A percentile compares a stretch with the other conserved stretches of the same genome.
Conservation (phyloP, 257 asterid species). For the Perilla frutescens region DNA sequence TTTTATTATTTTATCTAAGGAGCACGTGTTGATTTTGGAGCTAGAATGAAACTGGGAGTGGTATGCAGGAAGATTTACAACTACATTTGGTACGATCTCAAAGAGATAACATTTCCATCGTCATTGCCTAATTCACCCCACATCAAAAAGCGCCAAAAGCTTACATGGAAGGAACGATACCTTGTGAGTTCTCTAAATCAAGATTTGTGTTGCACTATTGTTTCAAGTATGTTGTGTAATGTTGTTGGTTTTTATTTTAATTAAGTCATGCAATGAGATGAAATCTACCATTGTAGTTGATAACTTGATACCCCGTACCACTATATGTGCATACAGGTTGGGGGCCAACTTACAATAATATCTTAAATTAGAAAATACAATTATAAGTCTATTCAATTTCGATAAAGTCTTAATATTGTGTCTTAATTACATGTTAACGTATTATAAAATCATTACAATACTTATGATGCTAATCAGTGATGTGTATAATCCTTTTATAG, state of each 20-base stretch:
- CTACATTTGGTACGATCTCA: constrained; percentile 83
- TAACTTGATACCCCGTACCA: no score
- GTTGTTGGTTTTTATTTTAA: not conserved
- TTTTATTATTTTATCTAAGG: constrained; percentile 22
- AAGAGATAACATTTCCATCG: constrained; percentile 90
- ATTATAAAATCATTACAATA: no score
- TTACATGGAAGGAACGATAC: constrained; percentile 73
- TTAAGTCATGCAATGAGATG: not conserved
- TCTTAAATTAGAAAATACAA: no score
- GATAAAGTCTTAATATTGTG: no score
- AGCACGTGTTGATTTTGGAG: constrained; percentile 1
- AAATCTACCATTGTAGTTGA: no score
- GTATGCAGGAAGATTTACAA: constrained; percentile 65
- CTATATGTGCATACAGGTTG: no score
- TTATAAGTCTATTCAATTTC: no score
- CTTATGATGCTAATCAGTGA: not conserved
- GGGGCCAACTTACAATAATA: no score
- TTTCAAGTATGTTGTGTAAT: constrained; percentile 1
- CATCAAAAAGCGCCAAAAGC: constrained; percentile 59
- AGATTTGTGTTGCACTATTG: not conserved
- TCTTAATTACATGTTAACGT: no score
- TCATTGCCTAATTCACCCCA: constrained; percentile 93
- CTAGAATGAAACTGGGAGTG: constrained; percentile 66
- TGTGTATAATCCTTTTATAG: constrained; percentile 40
- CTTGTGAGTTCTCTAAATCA: constrained; percentile 52